Base-by-base conservation (phyloP, 345 rosid species). In the Gossypium arboreum region DNA sequence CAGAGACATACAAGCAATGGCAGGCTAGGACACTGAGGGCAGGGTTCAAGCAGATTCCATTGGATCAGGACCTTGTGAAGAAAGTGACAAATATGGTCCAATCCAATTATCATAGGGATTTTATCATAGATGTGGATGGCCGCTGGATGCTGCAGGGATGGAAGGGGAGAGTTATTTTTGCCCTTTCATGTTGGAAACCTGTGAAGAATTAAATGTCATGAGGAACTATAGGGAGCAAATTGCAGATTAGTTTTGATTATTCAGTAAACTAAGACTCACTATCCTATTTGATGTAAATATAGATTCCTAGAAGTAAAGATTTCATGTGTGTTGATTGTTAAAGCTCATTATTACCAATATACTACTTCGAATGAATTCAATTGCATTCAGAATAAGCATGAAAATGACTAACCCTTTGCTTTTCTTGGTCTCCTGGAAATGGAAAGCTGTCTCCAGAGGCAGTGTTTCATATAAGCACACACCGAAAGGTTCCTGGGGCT, bases 131-230 rank as follows among this genome's bases (percentile, higher is more conserved):
- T 68, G 83, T 78, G 15, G 90, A 94, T 81, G 88, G 86, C 52
- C 80, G 79, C 0, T 94, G 97, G 97, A 78, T 94, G 91, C 85
- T 94, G 51, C 95, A 84, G 68, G 94, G 94, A 3, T 94, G 98
- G 98, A 94, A 94, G 77, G 98, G 98, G 7, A 86, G 90, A 76
- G 82, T 89, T 17, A 68, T 87, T 4, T 79, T 78, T 76, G 97
- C 92, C 56, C 79, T 88, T 71, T 86, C 97, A 0, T 86, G 86
- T 56, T 94, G 97, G 98, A 81, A 84, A 74, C 94, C 93, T 73
- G 79, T 70, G 45, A 45, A 51, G 18, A 39, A 59, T n/a, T 61
- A 44, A 17, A 52, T 2, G 6, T 7, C 0, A 45, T 45, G 39
- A 12, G 45, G 39, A 20, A 52, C 15, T 6, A 18, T 24, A 22